Percentiles rank a stretch among this genome's conserved stretches.
Conservation (phyloP, 2,329 filamentous ascomycete species). For the Phyllosticta paracitricarpa region DNA sequence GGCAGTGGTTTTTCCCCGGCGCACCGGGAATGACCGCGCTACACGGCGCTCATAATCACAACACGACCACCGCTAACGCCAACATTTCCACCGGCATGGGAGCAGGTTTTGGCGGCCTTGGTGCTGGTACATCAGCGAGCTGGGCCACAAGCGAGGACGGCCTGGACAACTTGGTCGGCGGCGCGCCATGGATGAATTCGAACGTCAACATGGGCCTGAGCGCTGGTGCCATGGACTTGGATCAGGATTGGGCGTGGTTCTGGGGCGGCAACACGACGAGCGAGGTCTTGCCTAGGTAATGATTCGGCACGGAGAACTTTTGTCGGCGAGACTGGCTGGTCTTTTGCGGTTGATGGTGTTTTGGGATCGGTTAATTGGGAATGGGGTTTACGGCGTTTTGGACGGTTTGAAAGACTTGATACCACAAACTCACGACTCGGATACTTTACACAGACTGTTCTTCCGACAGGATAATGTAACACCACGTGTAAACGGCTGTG, state of each 20-base stretch:
- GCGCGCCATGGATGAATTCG: slow-evolving; percentile 27
- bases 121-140: background rate
- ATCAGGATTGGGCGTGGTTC: slow-evolving; percentile 33
- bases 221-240: slow-evolving; percentile 27
- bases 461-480: too few relatives aligned
- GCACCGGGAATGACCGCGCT: background rate
- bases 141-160: background rate
- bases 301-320: too few relatives aligned
- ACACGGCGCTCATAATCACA: background rate
- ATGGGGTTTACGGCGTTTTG: too few relatives aligned
- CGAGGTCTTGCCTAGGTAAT: background rate
- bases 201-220: slow-evolving; percentile 11
- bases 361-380: too few relatives aligned
- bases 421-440: too few relatives aligned
- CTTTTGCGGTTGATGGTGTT: too few relatives aligned
- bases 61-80: background rate
- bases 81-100: slow-evolving; percentile 4
- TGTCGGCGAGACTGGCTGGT: too few relatives aligned
- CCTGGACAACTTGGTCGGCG: slow-evolving; percentile 19
- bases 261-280: slow-evolving; percentile 20
- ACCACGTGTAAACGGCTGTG: too few relatives aligned
- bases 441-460: too few relatives aligned
- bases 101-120: slow-evolving; percentile 12
- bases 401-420: too few relatives aligned
- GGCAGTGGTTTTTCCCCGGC: background rate